These are phyloP conservation scores for Tulasnella sp. DNA, from an alignment of 768 basidiomycete genomes.

Conservation along the genomic window DNA sequence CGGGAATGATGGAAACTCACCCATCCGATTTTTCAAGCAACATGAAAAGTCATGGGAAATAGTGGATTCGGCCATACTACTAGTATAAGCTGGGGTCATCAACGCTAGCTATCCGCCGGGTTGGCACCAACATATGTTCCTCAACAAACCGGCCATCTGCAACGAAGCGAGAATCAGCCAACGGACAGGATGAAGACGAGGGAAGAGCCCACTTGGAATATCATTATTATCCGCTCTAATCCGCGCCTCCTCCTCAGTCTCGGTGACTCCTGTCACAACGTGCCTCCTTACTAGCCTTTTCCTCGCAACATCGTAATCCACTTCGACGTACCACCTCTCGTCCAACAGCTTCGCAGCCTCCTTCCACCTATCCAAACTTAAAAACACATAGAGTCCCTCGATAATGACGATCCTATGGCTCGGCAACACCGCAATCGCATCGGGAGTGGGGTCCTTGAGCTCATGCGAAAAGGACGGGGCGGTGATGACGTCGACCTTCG, in stretches of 20 bases:
- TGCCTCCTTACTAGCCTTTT: conserved; percentile 70
- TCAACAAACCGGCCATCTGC: conserved; percentile 53
- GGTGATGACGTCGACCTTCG: conserved; percentile 41
- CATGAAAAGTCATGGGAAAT: not conserved
- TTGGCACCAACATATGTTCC: conserved; percentile 49
- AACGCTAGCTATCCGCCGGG: conserved; percentile 49
- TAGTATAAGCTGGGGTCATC: conserved; percentile 45
- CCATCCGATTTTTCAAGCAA: no score
- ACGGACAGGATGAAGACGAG: conserved; percentile 39
- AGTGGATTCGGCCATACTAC: not conserved
- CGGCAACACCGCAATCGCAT: conserved; percentile 60
- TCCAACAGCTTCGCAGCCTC: conserved; percentile 67
- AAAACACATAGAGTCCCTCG: conserved; percentile 84
- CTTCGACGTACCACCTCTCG: conserved; percentile 74
- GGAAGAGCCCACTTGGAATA: conserved; percentile 60
- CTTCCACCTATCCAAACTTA: conserved; percentile 73
- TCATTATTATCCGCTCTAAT: conserved; percentile 80
- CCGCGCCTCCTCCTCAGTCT: conserved; percentile 62
- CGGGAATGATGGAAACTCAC: no score
- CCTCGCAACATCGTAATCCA: conserved; percentile 60
- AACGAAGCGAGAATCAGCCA: conserved; percentile 29
- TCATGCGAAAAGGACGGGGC: conserved; percentile 89
- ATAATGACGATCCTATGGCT: conserved; percentile 78
- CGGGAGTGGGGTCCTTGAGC: conserved; percentile 77
- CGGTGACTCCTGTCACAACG: conserved; percentile 74